Evolutionary conservation across 2,329 filamentous ascomycete genomes (phyloP), one percentile per base, ranked within the genome.

Genomic region (Pyricularia pennisetigena): DNA sequence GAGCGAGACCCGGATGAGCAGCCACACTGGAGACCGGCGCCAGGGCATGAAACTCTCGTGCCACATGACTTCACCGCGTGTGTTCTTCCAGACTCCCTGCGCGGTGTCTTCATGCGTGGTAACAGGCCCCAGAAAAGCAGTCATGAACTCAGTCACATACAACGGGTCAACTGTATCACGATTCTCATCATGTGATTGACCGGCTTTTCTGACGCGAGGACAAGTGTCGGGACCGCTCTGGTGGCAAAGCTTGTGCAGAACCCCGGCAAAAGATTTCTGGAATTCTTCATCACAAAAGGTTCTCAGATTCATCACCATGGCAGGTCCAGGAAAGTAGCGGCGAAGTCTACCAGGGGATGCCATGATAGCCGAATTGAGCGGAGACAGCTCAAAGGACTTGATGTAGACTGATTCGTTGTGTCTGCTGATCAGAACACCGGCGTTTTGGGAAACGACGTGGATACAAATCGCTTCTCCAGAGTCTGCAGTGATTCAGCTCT

Each of bases 1-100:
- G 20, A 66, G 6, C 14, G 23, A 16, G 24, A 66, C 41, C 3
- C 64, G 41, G 4, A 54, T 2, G 12, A 66, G 64, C 9, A 66
- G 24, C 64, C 64, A 66, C 9, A 54, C 26, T 7, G 35, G 10
- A 8, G 64, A 66, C 3, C 64, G 35, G 14, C 64, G 29, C 64
- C 64, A 66, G 20, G 64, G 64, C 64, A 57, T 66, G 12, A 7
- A 26, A 9, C 24, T 66, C 2, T 57, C 9, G 35, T 35, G 9
- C 64, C 41, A 57, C 1, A 57, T 28, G 12, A 66, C 23, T 8
- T 28, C 26, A 24, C 29, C 64, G 5, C 64, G 12, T 16, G 49
- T 54, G 41, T 66, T 66, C 64, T 66, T 66, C 64, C 41, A 57
- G 64, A 66, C 28, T 26, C 24, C 35, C 12, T 41, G 12, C 35